phyloP scores from a whole-genome alignment of 495 filamentous ascomycete genomes.

The Talaromyces adpressus region DNA sequence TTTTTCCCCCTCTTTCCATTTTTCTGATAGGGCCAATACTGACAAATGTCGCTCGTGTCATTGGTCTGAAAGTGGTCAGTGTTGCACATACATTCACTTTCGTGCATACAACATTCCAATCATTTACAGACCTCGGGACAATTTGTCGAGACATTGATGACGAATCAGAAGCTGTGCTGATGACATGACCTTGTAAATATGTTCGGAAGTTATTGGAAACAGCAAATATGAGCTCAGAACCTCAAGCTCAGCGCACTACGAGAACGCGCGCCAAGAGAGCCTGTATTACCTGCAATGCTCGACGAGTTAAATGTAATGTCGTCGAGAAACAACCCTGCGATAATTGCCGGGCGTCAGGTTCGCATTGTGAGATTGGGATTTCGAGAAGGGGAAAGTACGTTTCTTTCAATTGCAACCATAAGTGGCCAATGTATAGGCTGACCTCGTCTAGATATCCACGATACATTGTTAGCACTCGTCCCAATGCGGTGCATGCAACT shows the following conservation, averaged over 20 bases:
- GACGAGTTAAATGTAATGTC: conserved; percentile 42
- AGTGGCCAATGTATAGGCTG: background rate
- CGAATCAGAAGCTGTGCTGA: background rate
- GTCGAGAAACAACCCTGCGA: conserved; percentile 34
- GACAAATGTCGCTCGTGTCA: background rate
- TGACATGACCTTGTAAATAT: background rate
- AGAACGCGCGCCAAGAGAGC: conserved; percentile 35
- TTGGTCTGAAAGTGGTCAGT: background rate
- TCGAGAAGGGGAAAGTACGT: conserved; percentile 40
- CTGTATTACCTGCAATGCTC: conserved; percentile 37
- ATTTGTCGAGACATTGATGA: background rate
- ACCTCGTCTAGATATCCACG: conserved; percentile 20
- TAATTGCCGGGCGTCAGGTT: conserved; percentile 33
- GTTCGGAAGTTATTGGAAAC: background rate
- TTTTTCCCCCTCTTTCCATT: background rate
- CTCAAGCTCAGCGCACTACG: background rate
- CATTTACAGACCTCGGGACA: background rate
- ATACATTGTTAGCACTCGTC: conserved; percentile 7
- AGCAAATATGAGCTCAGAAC: conserved; percentile 2
- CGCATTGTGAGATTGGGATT: conserved; percentile 32
- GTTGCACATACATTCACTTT: background rate
- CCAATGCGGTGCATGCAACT: background rate
- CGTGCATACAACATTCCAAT: background rate
- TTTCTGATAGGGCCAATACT: background rate
- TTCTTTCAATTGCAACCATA: background rate